These are phyloP conservation scores for Boletellus ananas DNA, from an alignment of 768 basidiomycete genomes.

Conservation along the genomic window DNA sequence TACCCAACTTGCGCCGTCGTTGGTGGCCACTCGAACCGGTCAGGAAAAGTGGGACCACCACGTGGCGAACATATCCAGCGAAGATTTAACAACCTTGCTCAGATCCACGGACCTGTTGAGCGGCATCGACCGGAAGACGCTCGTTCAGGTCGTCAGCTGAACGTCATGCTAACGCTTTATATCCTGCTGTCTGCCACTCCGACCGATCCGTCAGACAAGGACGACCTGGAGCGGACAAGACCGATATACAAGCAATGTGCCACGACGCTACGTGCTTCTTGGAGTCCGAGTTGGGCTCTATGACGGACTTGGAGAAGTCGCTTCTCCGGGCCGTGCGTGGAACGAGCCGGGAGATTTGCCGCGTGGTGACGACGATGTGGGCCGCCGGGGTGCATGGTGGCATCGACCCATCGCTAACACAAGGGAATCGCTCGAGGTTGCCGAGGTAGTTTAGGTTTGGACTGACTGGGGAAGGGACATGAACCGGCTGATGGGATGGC, in stretches of 20 bases:
- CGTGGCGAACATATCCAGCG: conserved; percentile 6
- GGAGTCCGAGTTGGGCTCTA: not conserved
- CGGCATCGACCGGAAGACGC: conserved; percentile 31
- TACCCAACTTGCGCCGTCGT: conserved; percentile 8
- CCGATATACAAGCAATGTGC: not conserved
- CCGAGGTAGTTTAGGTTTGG: not conserved
- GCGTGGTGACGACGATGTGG: not conserved
- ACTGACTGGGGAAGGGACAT: not conserved
- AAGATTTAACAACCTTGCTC: conserved; percentile 7
- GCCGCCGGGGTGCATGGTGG: not conserved
- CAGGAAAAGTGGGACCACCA: conserved; percentile 18
- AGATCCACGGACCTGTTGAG: conserved; percentile 13
- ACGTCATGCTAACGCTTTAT: not conserved
- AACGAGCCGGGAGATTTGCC: not conserved
- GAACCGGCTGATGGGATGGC: not conserved
- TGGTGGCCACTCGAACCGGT: conserved; percentile 3
- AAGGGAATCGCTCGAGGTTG: not conserved
- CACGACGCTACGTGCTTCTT: not conserved
- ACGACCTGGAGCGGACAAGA: not conserved
- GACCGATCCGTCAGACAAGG: not conserved
- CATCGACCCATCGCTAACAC: not conserved
- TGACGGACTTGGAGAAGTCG: not conserved
- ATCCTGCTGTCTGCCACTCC: not conserved
- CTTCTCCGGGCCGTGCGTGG: not conserved
- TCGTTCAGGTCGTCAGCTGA: conserved; percentile 4